A percentile compares a stretch with the other conserved stretches of the same genome.
Evolutionary conservation across 1,284 basidiomycete genomes (phyloP).

Genomic region (Athelia psychrophila): DNA sequence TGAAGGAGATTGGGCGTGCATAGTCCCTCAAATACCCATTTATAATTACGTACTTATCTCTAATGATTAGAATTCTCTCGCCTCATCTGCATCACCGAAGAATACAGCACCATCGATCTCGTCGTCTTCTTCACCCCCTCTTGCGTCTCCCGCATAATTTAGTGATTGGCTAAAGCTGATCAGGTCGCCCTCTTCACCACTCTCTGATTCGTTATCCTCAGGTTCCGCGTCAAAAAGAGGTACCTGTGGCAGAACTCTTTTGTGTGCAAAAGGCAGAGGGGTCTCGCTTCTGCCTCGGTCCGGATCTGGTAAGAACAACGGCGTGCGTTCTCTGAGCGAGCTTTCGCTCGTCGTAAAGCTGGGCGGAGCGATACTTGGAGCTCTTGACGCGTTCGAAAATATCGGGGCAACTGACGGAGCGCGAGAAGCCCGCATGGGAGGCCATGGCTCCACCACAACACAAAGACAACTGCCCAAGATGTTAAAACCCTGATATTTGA

Average conservation of each 20-base stretch:
- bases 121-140: constrained; percentile 66
- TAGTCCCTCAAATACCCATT: constrained; percentile 24
- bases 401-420: constrained; percentile 31
- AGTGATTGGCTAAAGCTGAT: constrained; percentile 74
- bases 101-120: constrained; percentile 70
- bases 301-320: constrained; percentile 68
- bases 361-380: constrained; percentile 26
- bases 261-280: constrained; percentile 27
- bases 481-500: constrained; percentile 64
- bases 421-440: constrained; percentile 41
- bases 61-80: constrained; percentile 46
- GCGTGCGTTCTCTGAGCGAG: constrained; percentile 41
- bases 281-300: constrained; percentile 40
- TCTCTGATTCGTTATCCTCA: constrained; percentile 29
- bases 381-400: constrained; percentile 8
- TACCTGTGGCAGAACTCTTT: constrained; percentile 26
- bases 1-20: constrained; percentile 72
- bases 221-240: constrained; percentile 41
- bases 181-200: constrained; percentile 52
- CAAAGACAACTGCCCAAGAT: constrained; percentile 71
- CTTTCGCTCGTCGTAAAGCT: constrained; percentile 23
- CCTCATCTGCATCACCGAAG: constrained; percentile 79
- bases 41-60: constrained; percentile 1
- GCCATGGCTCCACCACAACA: constrained; percentile 77
- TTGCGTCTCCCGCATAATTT: constrained; percentile 50